Evolutionary conservation across 305 asterid genomes (phyloP).

Genomic region (Fraxinus xanthoxyloides): DNA sequence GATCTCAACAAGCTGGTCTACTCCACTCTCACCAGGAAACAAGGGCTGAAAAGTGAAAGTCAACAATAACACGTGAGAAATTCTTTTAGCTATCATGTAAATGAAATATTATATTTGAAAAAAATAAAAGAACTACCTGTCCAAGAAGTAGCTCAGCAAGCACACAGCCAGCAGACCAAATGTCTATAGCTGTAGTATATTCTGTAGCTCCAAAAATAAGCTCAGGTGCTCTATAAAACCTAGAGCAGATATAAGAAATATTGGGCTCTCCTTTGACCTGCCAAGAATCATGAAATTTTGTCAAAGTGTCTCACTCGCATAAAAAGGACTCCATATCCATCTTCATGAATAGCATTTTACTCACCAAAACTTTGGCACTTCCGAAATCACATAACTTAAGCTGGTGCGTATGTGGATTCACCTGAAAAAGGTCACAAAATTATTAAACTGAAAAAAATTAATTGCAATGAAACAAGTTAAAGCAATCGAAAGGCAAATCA

Average conservation of each 20-base stretch:
- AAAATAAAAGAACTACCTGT: conserved; percentile 45
- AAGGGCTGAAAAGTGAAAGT: conserved; percentile 43
- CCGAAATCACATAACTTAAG: conserved; percentile 75
- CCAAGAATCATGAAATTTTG: conserved; percentile 18
- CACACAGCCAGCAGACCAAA: conserved; percentile 99
- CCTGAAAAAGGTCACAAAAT: conserved; percentile 42
- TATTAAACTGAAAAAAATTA: neutral
- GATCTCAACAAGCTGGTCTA: conserved; percentile 78
- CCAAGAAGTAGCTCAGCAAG: conserved; percentile 96
- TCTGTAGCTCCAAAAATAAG: conserved; percentile 99
- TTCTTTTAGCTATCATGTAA: neutral
- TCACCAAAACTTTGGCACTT: conserved; percentile 74
- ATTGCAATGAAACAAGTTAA: neutral
- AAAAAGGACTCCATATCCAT: neutral
- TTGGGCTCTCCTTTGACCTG: conserved; percentile 99
- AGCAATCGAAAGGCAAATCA: neutral
- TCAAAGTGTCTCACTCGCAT: neutral
- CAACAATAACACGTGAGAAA: neutral
- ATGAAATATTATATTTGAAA: neutral
- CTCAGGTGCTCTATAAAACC: conserved; percentile 98
- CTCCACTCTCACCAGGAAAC: conserved; percentile 80
- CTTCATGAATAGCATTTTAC: conserved; percentile 13
- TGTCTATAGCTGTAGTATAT: conserved; percentile 81
- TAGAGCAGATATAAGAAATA: conserved; percentile 94
- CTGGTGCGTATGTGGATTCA: conserved; percentile 77